Evolutionary conservation across 75 land plant species (phyloP).

Genomic region (Picea sitchensis): DNA sequence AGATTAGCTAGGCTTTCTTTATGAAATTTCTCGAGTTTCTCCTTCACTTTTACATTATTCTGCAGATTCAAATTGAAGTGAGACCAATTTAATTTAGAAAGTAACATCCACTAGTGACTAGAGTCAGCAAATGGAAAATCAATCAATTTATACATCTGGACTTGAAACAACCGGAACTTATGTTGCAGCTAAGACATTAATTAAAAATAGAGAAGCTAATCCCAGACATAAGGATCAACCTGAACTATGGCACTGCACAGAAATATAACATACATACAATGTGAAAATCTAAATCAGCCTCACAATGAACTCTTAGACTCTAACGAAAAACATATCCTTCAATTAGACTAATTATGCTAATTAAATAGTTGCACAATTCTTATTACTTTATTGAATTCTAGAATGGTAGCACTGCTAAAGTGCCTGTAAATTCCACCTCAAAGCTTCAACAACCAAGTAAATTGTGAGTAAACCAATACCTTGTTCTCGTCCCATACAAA

Average conservation of each 20-base stretch:
- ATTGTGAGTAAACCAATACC: conserved; percentile 10
- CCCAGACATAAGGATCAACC: neutral
- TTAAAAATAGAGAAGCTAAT: neutral
- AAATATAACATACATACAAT: too few relatives aligned
- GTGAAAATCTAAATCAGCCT: too few relatives aligned
- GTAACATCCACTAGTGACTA: neutral
- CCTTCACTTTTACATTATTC: conserved; percentile 23
- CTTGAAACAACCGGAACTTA: neutral
- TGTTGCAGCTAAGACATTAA: neutral
- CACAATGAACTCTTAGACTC: neutral
- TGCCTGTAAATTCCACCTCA: neutral
- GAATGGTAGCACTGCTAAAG: neutral
- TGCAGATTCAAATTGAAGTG: conserved; percentile 13
- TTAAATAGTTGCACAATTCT: neutral
- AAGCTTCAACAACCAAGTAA: neutral
- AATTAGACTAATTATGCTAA: neutral
- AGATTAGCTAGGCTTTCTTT: conserved; percentile 23
- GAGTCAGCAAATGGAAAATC: neutral
- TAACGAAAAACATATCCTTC: neutral
- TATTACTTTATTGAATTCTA: neutral
- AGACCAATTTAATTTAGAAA: too few relatives aligned
- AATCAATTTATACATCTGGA: neutral
- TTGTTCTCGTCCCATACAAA: conserved; percentile 30
- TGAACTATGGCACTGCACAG: neutral
- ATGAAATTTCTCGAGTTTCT: conserved; percentile 29